Conservation (phyloP, 2,329 filamentous ascomycete species). For the Fusarium lyarnte region DNA sequence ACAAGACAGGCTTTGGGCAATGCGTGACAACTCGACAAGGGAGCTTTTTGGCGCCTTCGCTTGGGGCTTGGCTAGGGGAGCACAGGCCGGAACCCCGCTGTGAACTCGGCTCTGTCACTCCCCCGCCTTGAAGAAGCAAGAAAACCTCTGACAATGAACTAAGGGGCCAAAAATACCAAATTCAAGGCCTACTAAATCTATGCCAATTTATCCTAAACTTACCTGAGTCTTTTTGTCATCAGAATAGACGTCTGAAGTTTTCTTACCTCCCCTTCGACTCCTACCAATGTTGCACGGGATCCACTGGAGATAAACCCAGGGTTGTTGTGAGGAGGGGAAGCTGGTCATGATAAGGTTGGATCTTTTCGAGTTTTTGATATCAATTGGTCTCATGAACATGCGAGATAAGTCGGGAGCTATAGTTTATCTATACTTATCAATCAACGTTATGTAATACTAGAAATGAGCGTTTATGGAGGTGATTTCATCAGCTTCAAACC, state of each 20-base stretch:
- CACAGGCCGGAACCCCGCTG: conserved; percentile 22
- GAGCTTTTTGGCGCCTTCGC: conserved; percentile 26
- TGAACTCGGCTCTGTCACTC: conserved; percentile 26
- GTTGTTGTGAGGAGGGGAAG: conserved; percentile 15
- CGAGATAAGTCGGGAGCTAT: not conserved
- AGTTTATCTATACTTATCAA: not conserved
- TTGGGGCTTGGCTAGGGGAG: conserved; percentile 18
- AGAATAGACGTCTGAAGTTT: not conserved
- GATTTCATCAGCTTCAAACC: not conserved
- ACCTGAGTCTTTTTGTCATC: not conserved
- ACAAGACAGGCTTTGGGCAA: not conserved
- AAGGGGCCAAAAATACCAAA: not conserved
- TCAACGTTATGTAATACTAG: not conserved
- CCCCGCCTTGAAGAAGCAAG: not conserved
- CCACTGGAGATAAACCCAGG: conserved; percentile 14
- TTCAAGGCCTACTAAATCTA: not conserved
- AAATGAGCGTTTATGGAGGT: not conserved
- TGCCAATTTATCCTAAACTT: not conserved
- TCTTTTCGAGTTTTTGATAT: not conserved
- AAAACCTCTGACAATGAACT: not conserved
- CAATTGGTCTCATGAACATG: not conserved
- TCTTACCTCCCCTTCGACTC: not conserved
- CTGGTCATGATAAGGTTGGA: conserved; percentile 3
- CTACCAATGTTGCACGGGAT: conserved; percentile 1
- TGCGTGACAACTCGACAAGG: conserved; percentile 10